Percentiles rank a stretch among this genome's conserved stretches.
phyloP scores from a whole-genome alignment of 1,139 yeast genomes.

The Spencermartinsiella ligniputridi region DNA sequence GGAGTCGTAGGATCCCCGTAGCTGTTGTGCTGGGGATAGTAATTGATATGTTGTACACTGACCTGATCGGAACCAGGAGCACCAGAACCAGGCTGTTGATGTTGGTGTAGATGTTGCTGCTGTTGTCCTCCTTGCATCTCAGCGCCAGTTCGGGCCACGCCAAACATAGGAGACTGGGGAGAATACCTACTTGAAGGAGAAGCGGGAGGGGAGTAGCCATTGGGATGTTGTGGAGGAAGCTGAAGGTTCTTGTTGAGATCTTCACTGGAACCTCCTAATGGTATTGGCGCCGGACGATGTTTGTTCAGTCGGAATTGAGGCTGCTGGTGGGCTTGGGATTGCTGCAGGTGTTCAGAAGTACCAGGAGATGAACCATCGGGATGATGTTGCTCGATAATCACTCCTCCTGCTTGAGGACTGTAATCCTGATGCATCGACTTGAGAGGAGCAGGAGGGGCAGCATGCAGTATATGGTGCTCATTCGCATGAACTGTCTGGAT shows the following conservation, averaged over 20 bases:
- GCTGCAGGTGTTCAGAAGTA: neutral
- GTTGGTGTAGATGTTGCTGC: conserved; percentile 4
- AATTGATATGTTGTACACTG: neutral
- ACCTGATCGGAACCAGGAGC: conserved; percentile 2
- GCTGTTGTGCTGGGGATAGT: neutral
- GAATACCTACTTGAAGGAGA: conserved; percentile 8
- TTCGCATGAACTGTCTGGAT: conserved; percentile 89
- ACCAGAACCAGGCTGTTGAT: neutral
- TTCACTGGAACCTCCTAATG: neutral
- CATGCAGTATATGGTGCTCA: conserved; percentile 42
- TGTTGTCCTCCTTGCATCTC: conserved; percentile 1
- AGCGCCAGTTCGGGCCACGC: conserved; percentile 3
- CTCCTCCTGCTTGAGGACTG: neutral
- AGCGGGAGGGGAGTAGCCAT: conserved; percentile 4
- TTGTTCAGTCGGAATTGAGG: conserved; percentile 2
- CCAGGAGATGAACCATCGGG: neutral
- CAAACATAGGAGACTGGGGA: conserved; percentile 18
- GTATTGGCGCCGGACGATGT: neutral
- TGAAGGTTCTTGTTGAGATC: neutral
- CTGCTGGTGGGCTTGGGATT: neutral
- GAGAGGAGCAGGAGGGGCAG: conserved; percentile 12
- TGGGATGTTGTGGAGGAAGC: conserved; percentile 1
- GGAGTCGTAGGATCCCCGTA: conserved; percentile 14
- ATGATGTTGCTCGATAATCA: neutral
- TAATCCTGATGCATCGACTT: neutral